phyloP scores from a whole-genome alignment of 2,329 filamentous ascomycete genomes.

The Nothophoma quercina region DNA sequence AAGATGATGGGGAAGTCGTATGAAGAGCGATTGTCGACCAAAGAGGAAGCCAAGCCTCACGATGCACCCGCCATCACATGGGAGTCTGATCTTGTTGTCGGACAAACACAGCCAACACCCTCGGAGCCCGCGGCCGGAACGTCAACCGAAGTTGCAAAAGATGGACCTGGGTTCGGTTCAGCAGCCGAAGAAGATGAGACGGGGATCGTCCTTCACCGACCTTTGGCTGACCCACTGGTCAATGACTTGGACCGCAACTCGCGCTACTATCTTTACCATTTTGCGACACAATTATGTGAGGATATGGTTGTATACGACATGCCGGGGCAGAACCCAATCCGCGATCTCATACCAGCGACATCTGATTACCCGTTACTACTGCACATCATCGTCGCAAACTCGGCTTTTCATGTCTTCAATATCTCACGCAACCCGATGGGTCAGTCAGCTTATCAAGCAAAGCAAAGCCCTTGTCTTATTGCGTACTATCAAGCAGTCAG shows the following conservation, averaged over 20 bases:
- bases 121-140: slow-evolving; percentile 1
- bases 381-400: slow-evolving; percentile 57
- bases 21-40: slow-evolving; percentile 43
- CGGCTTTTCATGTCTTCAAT: slow-evolving; percentile 57
- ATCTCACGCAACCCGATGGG: slow-evolving; percentile 46
- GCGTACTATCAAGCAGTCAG: slow-evolving; percentile 48
- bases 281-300: slow-evolving; percentile 60
- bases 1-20: slow-evolving; percentile 64
- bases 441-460: slow-evolving; percentile 43
- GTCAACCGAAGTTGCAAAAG: not conserved
- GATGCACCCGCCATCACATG: slow-evolving; percentile 27
- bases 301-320: slow-evolving; percentile 61
- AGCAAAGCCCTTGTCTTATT: slow-evolving; percentile 42
- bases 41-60: slow-evolving; percentile 37
- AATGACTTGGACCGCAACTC: slow-evolving; percentile 59
- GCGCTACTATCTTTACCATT: slow-evolving; percentile 58
- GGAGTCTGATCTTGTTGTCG: slow-evolving; percentile 21
- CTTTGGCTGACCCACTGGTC: slow-evolving; percentile 63
- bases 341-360: slow-evolving; percentile 57
- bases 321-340: slow-evolving; percentile 57
- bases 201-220: slow-evolving; percentile 46
- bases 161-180: slow-evolving; percentile 5
- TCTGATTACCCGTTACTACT: slow-evolving; percentile 55
- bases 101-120: slow-evolving; percentile 8
- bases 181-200: slow-evolving; percentile 18